phyloP scores from a whole-genome alignment of 441 rosid species.

The Brassica balearica region DNA sequence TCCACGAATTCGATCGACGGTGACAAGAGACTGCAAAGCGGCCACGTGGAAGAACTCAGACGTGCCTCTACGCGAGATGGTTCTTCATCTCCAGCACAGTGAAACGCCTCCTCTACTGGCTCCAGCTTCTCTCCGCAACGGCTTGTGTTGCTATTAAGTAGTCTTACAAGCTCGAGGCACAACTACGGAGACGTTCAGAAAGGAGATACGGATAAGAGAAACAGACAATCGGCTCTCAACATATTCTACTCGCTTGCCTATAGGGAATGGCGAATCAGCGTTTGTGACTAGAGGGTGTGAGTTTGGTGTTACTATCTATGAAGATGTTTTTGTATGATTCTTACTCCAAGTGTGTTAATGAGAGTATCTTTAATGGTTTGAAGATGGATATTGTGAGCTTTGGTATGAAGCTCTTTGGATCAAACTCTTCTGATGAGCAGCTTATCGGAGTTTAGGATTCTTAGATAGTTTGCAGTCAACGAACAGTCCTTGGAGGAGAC shows the following conservation, averaged over 20 bases:
- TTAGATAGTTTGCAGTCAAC: no score
- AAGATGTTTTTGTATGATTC: constrained; percentile 86
- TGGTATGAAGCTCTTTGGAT: constrained; percentile 71
- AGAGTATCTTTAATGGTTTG: constrained; percentile 89
- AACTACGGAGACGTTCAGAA: constrained; percentile 74
- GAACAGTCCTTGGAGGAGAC: no score
- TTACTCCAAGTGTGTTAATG: constrained; percentile 74
- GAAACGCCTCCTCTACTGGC: constrained; percentile 83
- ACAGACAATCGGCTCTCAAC: constrained; percentile 65
- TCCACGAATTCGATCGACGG: neutral
- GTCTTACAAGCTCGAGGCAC: constrained; percentile 54
- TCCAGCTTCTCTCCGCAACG: constrained; percentile 84
- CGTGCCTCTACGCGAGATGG: constrained; percentile 81
- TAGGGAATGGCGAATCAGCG: constrained; percentile 81
- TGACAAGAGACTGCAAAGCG: constrained; percentile 25
- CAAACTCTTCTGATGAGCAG: constrained; percentile 83
- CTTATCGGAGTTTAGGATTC: no score
- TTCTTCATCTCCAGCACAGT: constrained; percentile 67
- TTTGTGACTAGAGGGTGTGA: constrained; percentile 75
- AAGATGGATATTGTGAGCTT: constrained; percentile 87
- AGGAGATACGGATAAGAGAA: constrained; percentile 78
- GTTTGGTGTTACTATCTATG: constrained; percentile 51
- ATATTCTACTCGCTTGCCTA: constrained; percentile 88
- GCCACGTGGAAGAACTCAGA: constrained; percentile 78
- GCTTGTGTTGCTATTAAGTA: constrained; percentile 53